Evolutionary conservation across 768 basidiomycete species (phyloP).

Genomic region (Panus rudis): DNA sequence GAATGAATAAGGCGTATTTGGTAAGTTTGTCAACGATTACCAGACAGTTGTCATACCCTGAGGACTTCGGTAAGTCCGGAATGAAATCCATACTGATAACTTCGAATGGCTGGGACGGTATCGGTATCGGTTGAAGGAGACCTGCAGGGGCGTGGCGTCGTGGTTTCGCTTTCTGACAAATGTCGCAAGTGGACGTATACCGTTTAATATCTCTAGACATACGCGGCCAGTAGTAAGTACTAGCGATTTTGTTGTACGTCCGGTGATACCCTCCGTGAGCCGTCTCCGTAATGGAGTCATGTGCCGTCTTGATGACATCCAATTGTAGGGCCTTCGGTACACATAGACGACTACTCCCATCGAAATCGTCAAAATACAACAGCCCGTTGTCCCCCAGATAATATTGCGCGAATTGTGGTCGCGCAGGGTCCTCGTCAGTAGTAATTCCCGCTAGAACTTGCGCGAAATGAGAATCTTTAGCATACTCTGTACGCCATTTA

Average conservation of each 20-base stretch:
- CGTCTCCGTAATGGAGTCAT: neutral
- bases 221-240: constrained; percentile 1
- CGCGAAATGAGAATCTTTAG: neutral
- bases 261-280: neutral
- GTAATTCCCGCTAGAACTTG: neutral
- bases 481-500: neutral
- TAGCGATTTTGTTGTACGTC: neutral
- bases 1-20: constrained; percentile 9
- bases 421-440: neutral
- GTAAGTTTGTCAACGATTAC: constrained; percentile 9
- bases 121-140: constrained; percentile 2
- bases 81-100: constrained; percentile 5
- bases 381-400: neutral
- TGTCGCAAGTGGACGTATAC: constrained; percentile 3
- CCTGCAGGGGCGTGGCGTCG: constrained; percentile 5
- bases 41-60: constrained; percentile 3
- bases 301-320: neutral
- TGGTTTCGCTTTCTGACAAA: constrained; percentile 7
- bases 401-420: neutral
- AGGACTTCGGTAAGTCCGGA: constrained; percentile 1
- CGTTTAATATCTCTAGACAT: constrained; percentile 3
- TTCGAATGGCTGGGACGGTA: constrained; percentile 5
- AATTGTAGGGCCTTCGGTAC: neutral
- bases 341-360: neutral
- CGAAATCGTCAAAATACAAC: neutral